phyloP scores from a whole-genome alignment of 495 filamentous ascomycete species.

The Lentithecium fluviatile region DNA sequence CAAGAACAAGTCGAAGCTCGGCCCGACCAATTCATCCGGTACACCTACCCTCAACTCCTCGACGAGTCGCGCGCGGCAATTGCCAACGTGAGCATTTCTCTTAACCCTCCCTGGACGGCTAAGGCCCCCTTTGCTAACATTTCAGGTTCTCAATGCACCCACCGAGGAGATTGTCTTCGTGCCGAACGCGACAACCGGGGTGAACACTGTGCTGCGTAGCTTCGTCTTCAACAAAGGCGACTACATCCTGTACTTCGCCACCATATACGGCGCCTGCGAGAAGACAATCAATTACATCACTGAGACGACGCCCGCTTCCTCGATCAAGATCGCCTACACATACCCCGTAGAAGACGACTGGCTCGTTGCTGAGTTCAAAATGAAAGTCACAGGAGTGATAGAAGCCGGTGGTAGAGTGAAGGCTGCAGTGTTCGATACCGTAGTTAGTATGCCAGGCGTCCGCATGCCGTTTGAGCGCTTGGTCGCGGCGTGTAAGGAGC shows the following conservation, averaged over 20 bases:
- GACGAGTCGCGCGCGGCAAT: slow-evolving; percentile 63
- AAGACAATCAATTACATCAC: slow-evolving; percentile 66
- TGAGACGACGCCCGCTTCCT: slow-evolving; percentile 54
- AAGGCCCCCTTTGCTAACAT: too few species aligned
- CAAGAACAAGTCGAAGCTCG: slow-evolving; percentile 60
- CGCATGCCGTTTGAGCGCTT: slow-evolving; percentile 75
- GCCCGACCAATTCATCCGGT: slow-evolving; percentile 74
- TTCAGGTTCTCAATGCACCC: slow-evolving; percentile 57
- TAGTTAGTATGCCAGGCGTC: slow-evolving; percentile 72
- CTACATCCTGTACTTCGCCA: slow-evolving; percentile 58
- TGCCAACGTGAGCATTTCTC: slow-evolving; percentile 42
- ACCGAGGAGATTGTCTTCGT: slow-evolving; percentile 69
- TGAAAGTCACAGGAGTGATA: slow-evolving; percentile 43
- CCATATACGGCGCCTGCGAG: slow-evolving; percentile 74
- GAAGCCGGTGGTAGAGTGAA: slow-evolving; percentile 39
- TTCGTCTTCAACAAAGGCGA: slow-evolving; percentile 51
- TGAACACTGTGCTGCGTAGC: slow-evolving; percentile 77
- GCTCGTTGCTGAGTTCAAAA: slow-evolving; percentile 54
- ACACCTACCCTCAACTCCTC: slow-evolving; percentile 57
- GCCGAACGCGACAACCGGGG: slow-evolving; percentile 74
- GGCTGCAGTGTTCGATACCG: slow-evolving; percentile 75
- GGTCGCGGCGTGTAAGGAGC: slow-evolving; percentile 58
- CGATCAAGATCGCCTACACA: slow-evolving; percentile 46
- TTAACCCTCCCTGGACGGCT: too few species aligned
- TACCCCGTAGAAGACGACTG: slow-evolving; percentile 63